Percentiles rank a stretch among this genome's conserved stretches.
phyloP scores from a whole-genome alignment of 805 yeast genomes.

The Saccharomycopsis sp. region DNA sequence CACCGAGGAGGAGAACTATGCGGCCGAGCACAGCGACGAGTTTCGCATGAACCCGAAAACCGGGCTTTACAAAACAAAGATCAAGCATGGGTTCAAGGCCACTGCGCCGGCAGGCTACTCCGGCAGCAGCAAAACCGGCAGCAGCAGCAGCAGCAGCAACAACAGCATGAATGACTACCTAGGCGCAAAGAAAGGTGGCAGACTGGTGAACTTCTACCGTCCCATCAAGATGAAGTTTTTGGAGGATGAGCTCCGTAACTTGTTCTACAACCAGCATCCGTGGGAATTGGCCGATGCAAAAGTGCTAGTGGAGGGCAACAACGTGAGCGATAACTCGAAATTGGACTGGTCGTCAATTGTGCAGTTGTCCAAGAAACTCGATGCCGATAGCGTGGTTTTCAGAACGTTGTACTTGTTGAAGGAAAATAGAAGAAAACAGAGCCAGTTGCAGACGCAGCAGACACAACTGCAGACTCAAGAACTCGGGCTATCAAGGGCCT shows the following conservation, averaged over 20 bases:
- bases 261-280: slow-evolving; percentile 89
- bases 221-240: slow-evolving; percentile 47
- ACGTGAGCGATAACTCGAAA: slow-evolving; percentile 42
- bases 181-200: slow-evolving; percentile 25
- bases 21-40: slow-evolving; percentile 15
- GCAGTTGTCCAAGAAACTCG: slow-evolving; percentile 66
- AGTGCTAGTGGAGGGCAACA: slow-evolving; percentile 59
- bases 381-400: slow-evolving; percentile 84
- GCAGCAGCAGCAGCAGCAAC: too few relatives aligned
- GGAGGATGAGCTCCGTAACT: slow-evolving; percentile 74
- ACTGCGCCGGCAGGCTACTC: neutral
- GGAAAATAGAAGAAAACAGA: slow-evolving; percentile 23
- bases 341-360: slow-evolving; percentile 74
- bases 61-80: slow-evolving; percentile 38
- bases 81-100: slow-evolving; percentile 29
- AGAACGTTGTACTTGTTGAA: slow-evolving; percentile 51
- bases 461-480: slow-evolving; percentile 23
- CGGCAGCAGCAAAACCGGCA: too few relatives aligned
- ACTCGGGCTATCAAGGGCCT: slow-evolving; percentile 49
- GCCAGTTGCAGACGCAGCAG: slow-evolving; percentile 15
- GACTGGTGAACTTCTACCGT: slow-evolving; percentile 35
- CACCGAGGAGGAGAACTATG: slow-evolving; percentile 11
- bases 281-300: slow-evolving; percentile 96
- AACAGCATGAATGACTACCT: too few relatives aligned
- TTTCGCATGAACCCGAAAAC: slow-evolving; percentile 7